A percentile compares a stretch with the other conserved stretches of the same genome.
phyloP scores from a whole-genome alignment of 495 filamentous ascomycete species.

The Penicillium steckii region DNA sequence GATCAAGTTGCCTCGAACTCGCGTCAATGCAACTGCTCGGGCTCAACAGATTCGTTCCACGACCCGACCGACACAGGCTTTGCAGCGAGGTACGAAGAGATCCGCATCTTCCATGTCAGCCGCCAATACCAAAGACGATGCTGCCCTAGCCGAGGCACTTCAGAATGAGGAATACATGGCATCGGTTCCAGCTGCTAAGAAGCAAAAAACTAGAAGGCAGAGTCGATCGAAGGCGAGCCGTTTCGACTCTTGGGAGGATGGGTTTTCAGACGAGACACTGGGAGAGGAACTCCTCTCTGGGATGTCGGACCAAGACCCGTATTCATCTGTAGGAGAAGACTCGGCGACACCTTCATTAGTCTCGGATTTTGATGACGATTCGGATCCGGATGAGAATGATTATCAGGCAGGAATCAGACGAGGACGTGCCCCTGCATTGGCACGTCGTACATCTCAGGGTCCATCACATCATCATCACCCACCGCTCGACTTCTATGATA shows the following conservation, averaged over 20 bases:
- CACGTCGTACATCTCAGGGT: too few relatives aligned
- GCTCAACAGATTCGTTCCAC: conserved; percentile 42
- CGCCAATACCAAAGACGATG: conserved; percentile 44
- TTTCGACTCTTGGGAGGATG: too few relatives aligned
- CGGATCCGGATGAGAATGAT: neutral
- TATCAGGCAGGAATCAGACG: neutral
- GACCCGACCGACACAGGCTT: conserved; percentile 29
- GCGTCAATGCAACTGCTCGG: conserved; percentile 41
- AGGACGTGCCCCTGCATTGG: neutral
- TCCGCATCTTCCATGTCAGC: conserved; percentile 20
- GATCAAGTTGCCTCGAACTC: conserved; percentile 22
- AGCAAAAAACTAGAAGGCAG: neutral
- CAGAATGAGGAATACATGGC: conserved; percentile 61
- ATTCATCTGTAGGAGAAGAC: too few relatives aligned
- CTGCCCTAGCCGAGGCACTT: conserved; percentile 54
- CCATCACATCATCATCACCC: neutral
- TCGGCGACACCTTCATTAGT: neutral
- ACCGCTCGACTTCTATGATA: neutral
- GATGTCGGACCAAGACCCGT: too few relatives aligned
- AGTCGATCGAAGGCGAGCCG: too few relatives aligned
- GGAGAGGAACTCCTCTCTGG: too few relatives aligned
- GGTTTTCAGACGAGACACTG: neutral
- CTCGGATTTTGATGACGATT: neutral
- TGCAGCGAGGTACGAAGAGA: conserved; percentile 36
- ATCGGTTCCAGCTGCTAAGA: neutral